Evolutionary conservation across 176 grass and related monocot species (phyloP).

Genomic region (Pontederia crassipes): DNA sequence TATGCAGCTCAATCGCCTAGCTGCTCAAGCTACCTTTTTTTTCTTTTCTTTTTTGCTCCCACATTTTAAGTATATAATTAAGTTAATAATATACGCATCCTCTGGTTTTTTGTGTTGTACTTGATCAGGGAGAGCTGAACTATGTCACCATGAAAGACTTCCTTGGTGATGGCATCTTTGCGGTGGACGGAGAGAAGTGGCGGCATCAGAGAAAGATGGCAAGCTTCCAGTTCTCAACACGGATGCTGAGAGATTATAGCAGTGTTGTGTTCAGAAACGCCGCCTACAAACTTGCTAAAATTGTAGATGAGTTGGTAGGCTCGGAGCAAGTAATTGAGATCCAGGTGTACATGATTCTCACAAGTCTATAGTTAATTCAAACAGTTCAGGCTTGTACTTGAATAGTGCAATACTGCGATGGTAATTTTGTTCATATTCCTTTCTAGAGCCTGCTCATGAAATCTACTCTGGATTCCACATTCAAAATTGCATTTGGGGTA

Average conservation of each 20-base stretch:
- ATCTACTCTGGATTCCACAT: conserved; percentile 62
- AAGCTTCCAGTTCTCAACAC: conserved; percentile 55
- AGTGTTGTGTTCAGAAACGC: conserved; percentile 50
- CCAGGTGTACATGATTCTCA: conserved; percentile 15
- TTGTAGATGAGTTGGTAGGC: conserved; percentile 22
- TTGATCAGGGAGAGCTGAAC: conserved; percentile 20
- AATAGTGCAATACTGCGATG: no score
- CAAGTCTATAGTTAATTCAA: neutral
- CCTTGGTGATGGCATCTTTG: conserved; percentile 77
- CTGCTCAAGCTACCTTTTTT: no score
- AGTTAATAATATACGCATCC: neutral
- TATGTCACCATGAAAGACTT: conserved; percentile 40
- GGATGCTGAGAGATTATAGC: conserved; percentile 58
- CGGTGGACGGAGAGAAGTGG: conserved; percentile 66
- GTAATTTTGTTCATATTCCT: neutral
- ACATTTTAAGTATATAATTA: no score
- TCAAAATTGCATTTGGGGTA: conserved; percentile 51
- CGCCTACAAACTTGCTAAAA: conserved; percentile 33
- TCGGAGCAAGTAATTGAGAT: conserved; percentile 30
- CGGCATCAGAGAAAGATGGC: conserved; percentile 75
- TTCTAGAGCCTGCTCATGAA: conserved; percentile 51
- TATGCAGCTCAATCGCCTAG: neutral
- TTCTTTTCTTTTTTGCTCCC: no score
- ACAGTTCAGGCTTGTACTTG: neutral
- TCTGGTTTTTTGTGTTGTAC: neutral